phyloP scores from a whole-genome alignment of 768 basidiomycete species.

The Amanita inopinata region DNA sequence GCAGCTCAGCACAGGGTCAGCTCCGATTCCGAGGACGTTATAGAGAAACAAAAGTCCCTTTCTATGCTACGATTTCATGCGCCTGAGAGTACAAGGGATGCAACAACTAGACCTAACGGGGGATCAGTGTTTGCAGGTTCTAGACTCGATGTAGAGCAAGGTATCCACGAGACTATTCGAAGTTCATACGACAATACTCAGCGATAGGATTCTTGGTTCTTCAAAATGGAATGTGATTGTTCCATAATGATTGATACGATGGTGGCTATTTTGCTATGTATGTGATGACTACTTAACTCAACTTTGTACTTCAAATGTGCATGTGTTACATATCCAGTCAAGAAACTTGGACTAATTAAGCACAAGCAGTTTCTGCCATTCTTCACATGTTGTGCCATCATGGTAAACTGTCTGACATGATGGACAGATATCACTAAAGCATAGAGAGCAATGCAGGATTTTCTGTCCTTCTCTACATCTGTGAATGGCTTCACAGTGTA shows the following conservation, averaged over 20 bases:
- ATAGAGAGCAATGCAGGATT: slow-evolving; percentile 26
- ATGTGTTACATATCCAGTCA: neutral
- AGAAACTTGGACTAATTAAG: neutral
- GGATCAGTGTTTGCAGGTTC: neutral
- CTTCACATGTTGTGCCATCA: slow-evolving; percentile 29
- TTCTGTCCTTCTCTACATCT: slow-evolving; percentile 16
- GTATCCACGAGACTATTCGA: neutral
- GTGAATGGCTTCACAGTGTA: slow-evolving; percentile 41
- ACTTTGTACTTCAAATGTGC: neutral
- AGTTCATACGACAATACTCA: neutral
- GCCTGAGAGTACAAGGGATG: too few relatives aligned
- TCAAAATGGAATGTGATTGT: too few relatives aligned
- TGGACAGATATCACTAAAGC: slow-evolving; percentile 26
- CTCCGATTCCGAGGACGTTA: too few relatives aligned
- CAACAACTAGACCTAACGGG: too few relatives aligned
- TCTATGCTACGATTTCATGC: neutral
- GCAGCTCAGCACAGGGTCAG: slow-evolving; percentile 1
- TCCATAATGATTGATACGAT: too few relatives aligned
- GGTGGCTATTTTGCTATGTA: too few relatives aligned
- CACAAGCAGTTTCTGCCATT: slow-evolving; percentile 3
- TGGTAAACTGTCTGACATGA: slow-evolving; percentile 30
- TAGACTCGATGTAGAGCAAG: neutral
- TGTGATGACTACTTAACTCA: too few relatives aligned
- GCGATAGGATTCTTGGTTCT: too few relatives aligned
- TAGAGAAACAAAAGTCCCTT: too few relatives aligned